Evolutionary conservation across 805 yeast species (phyloP).

Genomic region (Zygotorulaspora sp.): DNA sequence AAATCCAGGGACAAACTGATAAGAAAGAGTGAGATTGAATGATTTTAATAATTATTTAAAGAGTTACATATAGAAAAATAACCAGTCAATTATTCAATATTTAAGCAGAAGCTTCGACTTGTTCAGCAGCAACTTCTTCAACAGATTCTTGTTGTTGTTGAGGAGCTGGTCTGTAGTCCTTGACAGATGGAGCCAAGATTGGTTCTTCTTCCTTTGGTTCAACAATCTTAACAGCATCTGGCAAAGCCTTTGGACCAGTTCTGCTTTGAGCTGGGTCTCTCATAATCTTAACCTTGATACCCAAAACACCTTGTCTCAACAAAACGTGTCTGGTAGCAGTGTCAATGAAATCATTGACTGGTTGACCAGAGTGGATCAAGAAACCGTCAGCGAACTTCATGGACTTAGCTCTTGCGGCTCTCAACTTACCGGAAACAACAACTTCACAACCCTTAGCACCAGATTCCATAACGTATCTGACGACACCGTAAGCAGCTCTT

Average conservation of each 20-base stretch:
- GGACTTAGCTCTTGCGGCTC: slow-evolving; percentile 99
- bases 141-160: slow-evolving; percentile 19
- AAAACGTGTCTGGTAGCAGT: slow-evolving; percentile 98
- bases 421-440: slow-evolving; percentile 98
- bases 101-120: slow-evolving; percentile 21
- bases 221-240: slow-evolving; percentile 87
- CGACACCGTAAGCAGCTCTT: slow-evolving; percentile 99
- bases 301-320: slow-evolving; percentile 99
- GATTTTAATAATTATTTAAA: too few relatives aligned
- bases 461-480: slow-evolving; percentile 99
- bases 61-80: not conserved
- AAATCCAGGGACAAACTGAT: too few relatives aligned
- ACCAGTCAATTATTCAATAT: not conserved
- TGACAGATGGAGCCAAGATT: slow-evolving; percentile 76
- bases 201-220: slow-evolving; percentile 94
- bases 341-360: slow-evolving; percentile 97
- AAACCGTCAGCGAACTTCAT: slow-evolving; percentile 99
- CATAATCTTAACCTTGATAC: slow-evolving; percentile 99
- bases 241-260: slow-evolving; percentile 85
- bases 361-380: slow-evolving; percentile 99
- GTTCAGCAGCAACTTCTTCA: slow-evolving; percentile 26
- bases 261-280: slow-evolving; percentile 90
- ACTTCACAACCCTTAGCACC: slow-evolving; percentile 99
- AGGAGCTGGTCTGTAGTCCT: slow-evolving; percentile 55
- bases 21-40: too few relatives aligned